These are phyloP conservation scores for Aspergillus sp. DNA, from an alignment of 2,329 filamentous ascomycete genomes.

Conservation along the genomic window DNA sequence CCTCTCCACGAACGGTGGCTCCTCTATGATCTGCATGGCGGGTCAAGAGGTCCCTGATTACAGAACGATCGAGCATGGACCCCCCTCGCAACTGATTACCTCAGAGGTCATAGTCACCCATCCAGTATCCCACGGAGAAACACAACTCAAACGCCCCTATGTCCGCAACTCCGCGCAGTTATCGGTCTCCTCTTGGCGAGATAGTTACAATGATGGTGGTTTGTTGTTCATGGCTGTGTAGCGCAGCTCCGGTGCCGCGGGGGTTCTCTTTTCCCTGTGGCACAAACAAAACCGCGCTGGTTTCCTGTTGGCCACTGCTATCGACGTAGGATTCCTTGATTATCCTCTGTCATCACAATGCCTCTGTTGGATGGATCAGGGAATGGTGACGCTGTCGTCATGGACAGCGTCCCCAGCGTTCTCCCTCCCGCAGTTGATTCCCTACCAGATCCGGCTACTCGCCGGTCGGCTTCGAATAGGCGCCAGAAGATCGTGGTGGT, in stretches of 20 bases:
- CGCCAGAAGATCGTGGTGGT: constrained; percentile 75
- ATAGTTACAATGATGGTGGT: neutral
- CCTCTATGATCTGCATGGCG: constrained; percentile 1
- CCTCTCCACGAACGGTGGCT: constrained; percentile 1
- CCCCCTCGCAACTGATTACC: constrained; percentile 16
- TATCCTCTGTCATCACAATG: constrained; percentile 23
- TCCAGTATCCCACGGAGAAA: constrained; percentile 17
- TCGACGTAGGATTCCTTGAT: neutral
- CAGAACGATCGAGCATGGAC: constrained; percentile 7
- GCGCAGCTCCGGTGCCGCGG: neutral
- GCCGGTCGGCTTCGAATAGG: constrained; percentile 15
- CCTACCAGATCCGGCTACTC: constrained; percentile 2
- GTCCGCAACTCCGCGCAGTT: neutral
- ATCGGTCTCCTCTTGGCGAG: constrained; percentile 6
- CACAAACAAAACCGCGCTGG: neutral
- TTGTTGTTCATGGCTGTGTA: neutral
- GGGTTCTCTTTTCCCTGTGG: neutral
- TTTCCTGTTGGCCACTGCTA: neutral
- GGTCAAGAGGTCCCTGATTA: constrained; percentile 20
- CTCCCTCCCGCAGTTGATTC: constrained; percentile 11
- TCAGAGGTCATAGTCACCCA: constrained; percentile 6
- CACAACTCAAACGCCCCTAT: neutral
- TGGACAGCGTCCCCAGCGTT: constrained; percentile 22
- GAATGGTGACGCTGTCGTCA: constrained; percentile 26
- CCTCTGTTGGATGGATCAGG: constrained; percentile 33